Conservation (phyloP, 176 grass and related monocot genomes). For the Raddia guianensis region DNA sequence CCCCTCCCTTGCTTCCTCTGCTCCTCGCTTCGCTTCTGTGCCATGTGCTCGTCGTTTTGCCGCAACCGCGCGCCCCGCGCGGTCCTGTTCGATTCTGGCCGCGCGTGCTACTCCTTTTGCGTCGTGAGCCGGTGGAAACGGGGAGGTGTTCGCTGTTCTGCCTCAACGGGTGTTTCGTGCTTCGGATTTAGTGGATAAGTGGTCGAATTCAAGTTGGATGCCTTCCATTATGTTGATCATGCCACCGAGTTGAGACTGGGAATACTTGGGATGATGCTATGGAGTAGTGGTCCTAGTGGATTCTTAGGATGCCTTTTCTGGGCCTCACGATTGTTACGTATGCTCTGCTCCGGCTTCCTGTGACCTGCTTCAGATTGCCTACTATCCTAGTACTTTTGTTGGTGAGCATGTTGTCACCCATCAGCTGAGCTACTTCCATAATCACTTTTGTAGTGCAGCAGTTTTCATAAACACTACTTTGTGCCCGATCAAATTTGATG, state of each 20-base stretch:
- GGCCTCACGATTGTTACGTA: background rate
- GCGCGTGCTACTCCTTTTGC: background rate
- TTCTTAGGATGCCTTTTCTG: background rate
- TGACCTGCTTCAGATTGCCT: background rate
- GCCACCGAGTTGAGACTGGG: too few relatives aligned
- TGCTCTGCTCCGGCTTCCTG: background rate
- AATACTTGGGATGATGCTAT: background rate
- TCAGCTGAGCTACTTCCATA: background rate
- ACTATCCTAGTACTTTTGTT: background rate
- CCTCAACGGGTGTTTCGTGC: background rate
- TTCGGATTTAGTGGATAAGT: background rate
- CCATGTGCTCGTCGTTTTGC: slow-evolving; percentile 37
- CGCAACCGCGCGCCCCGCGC: background rate
- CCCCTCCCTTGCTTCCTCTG: background rate
- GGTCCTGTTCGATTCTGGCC: background rate
- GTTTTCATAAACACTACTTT: background rate
- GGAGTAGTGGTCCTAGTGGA: background rate
- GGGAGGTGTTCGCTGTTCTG: slow-evolving; percentile 33
- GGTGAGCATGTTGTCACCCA: background rate
- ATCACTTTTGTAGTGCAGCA: background rate
- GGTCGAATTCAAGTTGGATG: background rate
- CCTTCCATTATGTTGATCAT: background rate
- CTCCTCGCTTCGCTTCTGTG: background rate
- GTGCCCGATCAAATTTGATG: background rate
- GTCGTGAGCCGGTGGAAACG: background rate